phyloP scores from a whole-genome alignment of 345 rosid species.

The Arabidopsis thaliana region TAIR10.1 NC_003076.8:25774501-25775000 shows the following conservation, averaged over 20 bases:
- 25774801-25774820: slow-evolving; percentile 38
- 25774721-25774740: slow-evolving; percentile 87
- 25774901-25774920: slow-evolving; percentile 98
- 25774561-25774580: background rate
- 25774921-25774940: slow-evolving; percentile 85
- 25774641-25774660: slow-evolving; percentile 12
- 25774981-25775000: slow-evolving; percentile 50
- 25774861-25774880: slow-evolving; percentile 83
- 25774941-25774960: background rate
- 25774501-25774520: slow-evolving; percentile 3
- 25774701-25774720: slow-evolving; percentile 72
- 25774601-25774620: background rate
- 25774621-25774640: background rate
- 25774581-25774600: background rate
- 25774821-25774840: slow-evolving; percentile 94
- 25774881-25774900: slow-evolving; percentile 90
- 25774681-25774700: slow-evolving; percentile 78
- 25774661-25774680: slow-evolving; percentile 84
- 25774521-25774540: background rate
- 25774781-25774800: background rate
- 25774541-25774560: background rate
- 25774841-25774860: slow-evolving; percentile 90
- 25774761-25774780: background rate
- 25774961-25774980: slow-evolving; percentile 28
- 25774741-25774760: slow-evolving; percentile 64